Conservation (phyloP, 306 rosid genomes). For the Malus sylvestris region DNA sequence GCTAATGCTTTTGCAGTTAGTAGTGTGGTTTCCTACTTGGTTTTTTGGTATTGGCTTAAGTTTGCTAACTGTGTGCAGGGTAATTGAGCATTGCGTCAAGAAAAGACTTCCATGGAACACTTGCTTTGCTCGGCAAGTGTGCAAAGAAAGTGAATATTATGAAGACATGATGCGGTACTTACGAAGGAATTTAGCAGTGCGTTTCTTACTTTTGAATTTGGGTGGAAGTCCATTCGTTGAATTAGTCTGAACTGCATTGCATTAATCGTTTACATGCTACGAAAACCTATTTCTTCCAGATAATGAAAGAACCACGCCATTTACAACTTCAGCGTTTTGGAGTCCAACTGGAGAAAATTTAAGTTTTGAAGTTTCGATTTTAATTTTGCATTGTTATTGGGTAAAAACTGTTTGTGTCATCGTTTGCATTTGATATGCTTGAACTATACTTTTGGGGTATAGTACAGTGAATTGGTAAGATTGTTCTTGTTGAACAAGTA, state of each 20-base stretch:
- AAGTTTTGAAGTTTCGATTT: not conserved
- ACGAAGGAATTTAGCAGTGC: conserved; percentile 77
- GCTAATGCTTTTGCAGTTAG: not conserved
- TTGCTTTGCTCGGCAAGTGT: conserved; percentile 66
- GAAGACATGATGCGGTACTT: conserved; percentile 86
- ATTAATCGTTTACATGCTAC: not conserved
- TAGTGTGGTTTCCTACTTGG: not conserved
- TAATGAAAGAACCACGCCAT: not conserved
- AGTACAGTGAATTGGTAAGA: not conserved
- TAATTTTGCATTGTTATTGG: not conserved
- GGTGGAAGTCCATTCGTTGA: conserved; percentile 12
- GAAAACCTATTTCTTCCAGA: too few relatives aligned
- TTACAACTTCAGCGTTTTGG: not conserved
- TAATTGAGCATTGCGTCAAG: conserved; percentile 69
- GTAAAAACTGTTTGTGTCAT: not conserved
- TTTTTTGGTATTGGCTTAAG: not conserved
- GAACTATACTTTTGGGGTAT: not conserved
- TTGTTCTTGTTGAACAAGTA: not conserved
- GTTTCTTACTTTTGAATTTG: conserved; percentile 27
- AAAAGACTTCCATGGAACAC: conserved; percentile 81
- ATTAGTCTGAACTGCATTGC: conserved; percentile 2
- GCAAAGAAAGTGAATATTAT: conserved; percentile 81
- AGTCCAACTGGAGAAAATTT: not conserved
- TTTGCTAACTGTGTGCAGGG: conserved; percentile 45
- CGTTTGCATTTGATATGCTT: not conserved